Base-by-base conservation (phyloP, 805 yeast species). In the Cyberlindnera sargentensis region DNA sequence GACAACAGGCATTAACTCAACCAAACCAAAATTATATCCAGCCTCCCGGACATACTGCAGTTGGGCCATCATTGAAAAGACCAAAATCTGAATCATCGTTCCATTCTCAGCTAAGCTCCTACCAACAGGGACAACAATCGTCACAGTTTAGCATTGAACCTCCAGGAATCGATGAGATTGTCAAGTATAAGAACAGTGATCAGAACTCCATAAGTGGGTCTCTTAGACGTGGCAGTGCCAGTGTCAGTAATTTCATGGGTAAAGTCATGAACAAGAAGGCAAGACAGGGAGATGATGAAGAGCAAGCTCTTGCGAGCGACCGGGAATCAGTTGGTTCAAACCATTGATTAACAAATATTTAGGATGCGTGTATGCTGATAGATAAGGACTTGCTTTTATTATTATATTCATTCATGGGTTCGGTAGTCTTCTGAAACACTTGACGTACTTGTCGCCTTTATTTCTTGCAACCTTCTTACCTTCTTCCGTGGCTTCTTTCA, bases 391-490 rank as follows among this genome's bases (percentile, higher is more conserved):
- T 20, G 4, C 23, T 31, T 34, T 25, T 25, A 41, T 27, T 37
- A 35, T 15, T 31, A 31, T 28, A 31, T 27, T 28, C 31, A n/a
- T 30, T n/a, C 31, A 68, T 24, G 86, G 88, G 44, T 73, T 72
- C 37, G 87, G 80, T 41, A 84, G 62, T 62, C 95, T 75, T 63
- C 70, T 77, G 62, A 80, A 90, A 58, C 98, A 93, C 23, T 97
- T 97, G 31, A 89, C 74, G 64, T 72, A 93, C 62, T 93, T 93
- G 49, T 70, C 71, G 29, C 99, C 99, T 35, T 82, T 74, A 61
- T 93, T 93, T 58, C 99, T 78, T 38, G 80, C 82, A 32, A 93
- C 99, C 65, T 93, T 93, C 67, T 93, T 90, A 46, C 99, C 99
- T 65, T 93, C 99, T 65, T 93, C 99, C 1, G 99, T 93, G n/a